Evolutionary conservation across 305 asterid species (phyloP).

Genomic region (Plantago lanceolata): DNA sequence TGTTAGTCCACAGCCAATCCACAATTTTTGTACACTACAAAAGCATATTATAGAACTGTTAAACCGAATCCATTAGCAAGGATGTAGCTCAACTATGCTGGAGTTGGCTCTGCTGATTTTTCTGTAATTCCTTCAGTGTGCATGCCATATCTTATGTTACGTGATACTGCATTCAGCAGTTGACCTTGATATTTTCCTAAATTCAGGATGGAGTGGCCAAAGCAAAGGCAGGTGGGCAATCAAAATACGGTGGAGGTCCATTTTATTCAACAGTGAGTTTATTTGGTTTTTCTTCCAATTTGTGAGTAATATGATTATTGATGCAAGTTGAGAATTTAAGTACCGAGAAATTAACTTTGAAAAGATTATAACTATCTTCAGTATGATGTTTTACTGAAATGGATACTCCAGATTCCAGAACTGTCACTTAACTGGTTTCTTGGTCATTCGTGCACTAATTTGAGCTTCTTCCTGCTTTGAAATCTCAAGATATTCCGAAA

Average conservation of each 20-base stretch:
- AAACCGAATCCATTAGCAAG: not conserved
- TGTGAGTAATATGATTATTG: not conserved
- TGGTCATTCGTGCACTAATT: no score
- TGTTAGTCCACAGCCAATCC: not conserved
- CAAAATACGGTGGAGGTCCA: slow-evolving; percentile 45
- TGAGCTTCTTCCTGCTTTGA: no score
- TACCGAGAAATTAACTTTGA: not conserved
- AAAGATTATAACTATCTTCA: not conserved
- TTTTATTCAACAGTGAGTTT: slow-evolving; percentile 41
- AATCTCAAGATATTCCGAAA: no score
- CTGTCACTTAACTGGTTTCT: no score
- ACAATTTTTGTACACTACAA: not conserved
- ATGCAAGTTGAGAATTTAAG: not conserved
- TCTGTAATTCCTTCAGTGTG: not conserved
- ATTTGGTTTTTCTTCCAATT: slow-evolving; percentile 6
- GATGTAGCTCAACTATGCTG: not conserved
- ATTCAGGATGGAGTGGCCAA: slow-evolving; percentile 35
- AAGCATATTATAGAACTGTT: not conserved
- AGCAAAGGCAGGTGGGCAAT: slow-evolving; percentile 37
- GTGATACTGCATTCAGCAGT: not conserved
- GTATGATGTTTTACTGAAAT: no score
- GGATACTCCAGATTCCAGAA: no score
- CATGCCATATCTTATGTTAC: not conserved
- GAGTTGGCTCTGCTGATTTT: not conserved
- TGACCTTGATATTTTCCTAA: not conserved